Evolutionary conservation across 2,329 filamentous ascomycete genomes (phyloP).

Genomic region (Penicillium paneum): DNA sequence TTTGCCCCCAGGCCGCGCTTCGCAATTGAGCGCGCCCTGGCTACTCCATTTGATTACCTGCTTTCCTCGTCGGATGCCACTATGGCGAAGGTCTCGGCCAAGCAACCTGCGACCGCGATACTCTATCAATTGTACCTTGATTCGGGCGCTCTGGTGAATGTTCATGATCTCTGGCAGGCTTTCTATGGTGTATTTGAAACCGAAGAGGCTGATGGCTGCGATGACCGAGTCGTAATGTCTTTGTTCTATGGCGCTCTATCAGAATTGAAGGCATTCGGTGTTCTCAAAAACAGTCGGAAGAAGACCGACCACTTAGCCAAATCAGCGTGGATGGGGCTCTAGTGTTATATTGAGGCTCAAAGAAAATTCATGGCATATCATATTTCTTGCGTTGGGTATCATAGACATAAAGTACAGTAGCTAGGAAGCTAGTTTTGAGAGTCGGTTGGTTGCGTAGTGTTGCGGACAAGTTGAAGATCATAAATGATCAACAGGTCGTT

Average conservation of each 20-base stretch:
- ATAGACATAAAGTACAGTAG: conserved; percentile 20
- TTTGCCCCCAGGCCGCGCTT: conserved; percentile 58
- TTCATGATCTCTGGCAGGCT: conserved; percentile 60
- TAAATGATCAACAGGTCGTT: conserved; percentile 46
- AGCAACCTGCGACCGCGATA: conserved; percentile 58
- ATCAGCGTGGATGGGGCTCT: conserved; percentile 68
- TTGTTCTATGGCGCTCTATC: conserved; percentile 82
- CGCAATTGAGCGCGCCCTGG: conserved; percentile 58
- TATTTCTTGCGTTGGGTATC: conserved; percentile 31
- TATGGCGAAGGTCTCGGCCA: conserved; percentile 44
- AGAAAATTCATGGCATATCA: conserved; percentile 11
- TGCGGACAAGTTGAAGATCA: not conserved
- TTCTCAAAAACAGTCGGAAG: conserved; percentile 85
- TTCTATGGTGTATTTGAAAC: conserved; percentile 54
- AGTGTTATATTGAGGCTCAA: conserved; percentile 11
- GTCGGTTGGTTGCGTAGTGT: not conserved
- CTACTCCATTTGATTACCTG: conserved; percentile 59
- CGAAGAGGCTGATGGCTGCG: conserved; percentile 29
- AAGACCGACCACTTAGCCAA: conserved; percentile 91
- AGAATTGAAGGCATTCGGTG: conserved; percentile 79
- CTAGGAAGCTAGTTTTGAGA: conserved; percentile 1
- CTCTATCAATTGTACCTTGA: conserved; percentile 63
- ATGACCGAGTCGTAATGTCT: conserved; percentile 52
- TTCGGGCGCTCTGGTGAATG: conserved; percentile 60
- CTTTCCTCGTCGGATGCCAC: conserved; percentile 46